Evolutionary conservation across 345 rosid genomes (phyloP).

Genomic region (Brassica cretica): DNA sequence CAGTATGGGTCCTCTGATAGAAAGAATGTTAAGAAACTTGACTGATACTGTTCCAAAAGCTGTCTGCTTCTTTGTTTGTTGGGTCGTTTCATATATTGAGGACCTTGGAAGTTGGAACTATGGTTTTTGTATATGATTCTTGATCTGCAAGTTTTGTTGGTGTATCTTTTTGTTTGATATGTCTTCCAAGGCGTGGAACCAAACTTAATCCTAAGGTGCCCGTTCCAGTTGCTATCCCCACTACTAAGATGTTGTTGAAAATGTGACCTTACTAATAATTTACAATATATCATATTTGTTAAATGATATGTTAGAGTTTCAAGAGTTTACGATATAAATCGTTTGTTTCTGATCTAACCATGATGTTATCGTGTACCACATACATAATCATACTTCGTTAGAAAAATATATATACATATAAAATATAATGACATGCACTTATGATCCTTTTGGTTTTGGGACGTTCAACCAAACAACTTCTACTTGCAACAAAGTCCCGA

Average conservation of each 20-base stretch:
- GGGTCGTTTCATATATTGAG: neutral
- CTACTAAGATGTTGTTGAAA: too few relatives aligned
- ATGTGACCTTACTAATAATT: neutral
- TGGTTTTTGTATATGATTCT: conserved; percentile 15
- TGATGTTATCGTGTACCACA: neutral
- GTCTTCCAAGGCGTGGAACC: neutral
- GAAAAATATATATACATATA: neutral
- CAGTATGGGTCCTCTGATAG: conserved; percentile 2
- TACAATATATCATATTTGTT: neutral
- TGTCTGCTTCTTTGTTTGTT: neutral
- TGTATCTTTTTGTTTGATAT: neutral
- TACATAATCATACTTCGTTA: neutral
- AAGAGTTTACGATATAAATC: neutral
- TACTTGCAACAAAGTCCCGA: neutral
- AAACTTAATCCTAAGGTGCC: too few relatives aligned
- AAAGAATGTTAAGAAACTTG: conserved; percentile 29
- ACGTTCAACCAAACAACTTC: neutral
- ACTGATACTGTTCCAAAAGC: conserved; percentile 17
- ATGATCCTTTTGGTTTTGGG: neutral
- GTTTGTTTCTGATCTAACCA: neutral
- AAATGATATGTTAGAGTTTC: neutral
- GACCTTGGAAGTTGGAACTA: neutral
- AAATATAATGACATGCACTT: neutral
- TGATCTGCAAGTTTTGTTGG: conserved; percentile 19
- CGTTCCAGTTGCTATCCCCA: too few relatives aligned